phyloP scores from a whole-genome alignment of 1,284 basidiomycete species.

The Cerioporus squamosus region DNA sequence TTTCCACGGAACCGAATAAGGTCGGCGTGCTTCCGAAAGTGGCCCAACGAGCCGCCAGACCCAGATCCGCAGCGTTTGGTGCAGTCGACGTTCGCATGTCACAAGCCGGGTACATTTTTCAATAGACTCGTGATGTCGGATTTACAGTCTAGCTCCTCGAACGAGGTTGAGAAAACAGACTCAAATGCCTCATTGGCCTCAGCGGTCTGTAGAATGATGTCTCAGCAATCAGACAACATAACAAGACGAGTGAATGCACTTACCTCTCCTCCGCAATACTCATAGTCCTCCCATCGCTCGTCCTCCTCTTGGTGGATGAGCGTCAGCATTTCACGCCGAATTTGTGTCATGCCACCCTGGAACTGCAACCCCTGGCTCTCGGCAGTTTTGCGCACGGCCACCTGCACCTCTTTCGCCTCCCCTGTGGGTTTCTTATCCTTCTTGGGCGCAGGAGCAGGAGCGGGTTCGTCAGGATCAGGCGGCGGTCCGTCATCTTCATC shows the following conservation, averaged over 20 bases:
- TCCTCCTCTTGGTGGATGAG: slow-evolving; percentile 75
- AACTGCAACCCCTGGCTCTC: slow-evolving; percentile 62
- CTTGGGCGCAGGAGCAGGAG: slow-evolving; percentile 46
- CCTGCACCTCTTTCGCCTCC: slow-evolving; percentile 75
- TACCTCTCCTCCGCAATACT: slow-evolving; percentile 69
- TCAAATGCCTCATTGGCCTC: slow-evolving; percentile 63
- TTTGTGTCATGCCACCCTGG: slow-evolving; percentile 34
- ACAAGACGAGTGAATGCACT: slow-evolving; percentile 23
- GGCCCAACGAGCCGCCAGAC: not conserved
- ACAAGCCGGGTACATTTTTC: slow-evolving; percentile 62
- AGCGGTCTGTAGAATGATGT: slow-evolving; percentile 46
- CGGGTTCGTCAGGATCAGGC: slow-evolving; percentile 74
- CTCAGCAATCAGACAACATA: not conserved
- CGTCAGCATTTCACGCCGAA: slow-evolving; percentile 72
- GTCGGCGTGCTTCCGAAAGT: not conserved
- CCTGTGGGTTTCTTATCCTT: slow-evolving; percentile 58
- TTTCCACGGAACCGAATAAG: slow-evolving; percentile 10
- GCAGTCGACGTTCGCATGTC: slow-evolving; percentile 15
- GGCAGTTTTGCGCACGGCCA: slow-evolving; percentile 63
- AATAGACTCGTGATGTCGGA: slow-evolving; percentile 65
- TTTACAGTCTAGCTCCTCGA: slow-evolving; percentile 58
- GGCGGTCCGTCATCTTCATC: slow-evolving; percentile 80
- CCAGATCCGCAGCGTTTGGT: not conserved
- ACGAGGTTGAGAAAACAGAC: slow-evolving; percentile 62
- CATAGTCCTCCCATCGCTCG: slow-evolving; percentile 66